Percentiles rank a stretch among this genome's conserved stretches.
These are phyloP conservation scores for Pyrenochaeta sp. DNA, from an alignment of 2,329 filamentous ascomycete genomes.

Conservation along the genomic window DNA sequence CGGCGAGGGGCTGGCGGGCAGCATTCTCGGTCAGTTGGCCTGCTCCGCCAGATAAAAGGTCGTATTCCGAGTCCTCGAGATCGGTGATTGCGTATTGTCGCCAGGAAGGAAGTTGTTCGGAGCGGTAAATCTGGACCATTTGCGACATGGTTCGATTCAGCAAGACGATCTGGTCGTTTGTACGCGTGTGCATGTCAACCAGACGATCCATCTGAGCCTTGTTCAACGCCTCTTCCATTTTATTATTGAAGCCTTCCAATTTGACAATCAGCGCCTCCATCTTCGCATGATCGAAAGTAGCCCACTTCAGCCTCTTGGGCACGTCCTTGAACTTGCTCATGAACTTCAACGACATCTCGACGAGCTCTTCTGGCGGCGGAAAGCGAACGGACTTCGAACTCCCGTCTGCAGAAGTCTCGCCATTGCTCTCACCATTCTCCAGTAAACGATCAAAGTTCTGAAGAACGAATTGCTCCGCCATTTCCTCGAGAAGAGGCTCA, in stretches of 20 bases:
- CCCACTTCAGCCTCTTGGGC: constrained; percentile 42
- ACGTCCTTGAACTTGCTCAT: constrained; percentile 32
- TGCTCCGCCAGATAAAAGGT: constrained; percentile 8
- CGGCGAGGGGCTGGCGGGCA: constrained; percentile 30
- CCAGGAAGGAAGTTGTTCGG: constrained; percentile 18
- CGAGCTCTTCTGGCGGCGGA: constrained; percentile 35
- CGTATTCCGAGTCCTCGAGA: constrained; percentile 28
- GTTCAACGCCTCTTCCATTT: constrained; percentile 45
- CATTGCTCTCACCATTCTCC: constrained; percentile 12
- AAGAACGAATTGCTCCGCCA: constrained; percentile 20
- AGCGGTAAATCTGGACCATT: constrained; percentile 45
- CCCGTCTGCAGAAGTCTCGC: constrained; percentile 17
- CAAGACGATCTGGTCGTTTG: constrained; percentile 48
- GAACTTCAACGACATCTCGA: constrained; percentile 40
- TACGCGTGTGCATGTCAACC: constrained; percentile 38
- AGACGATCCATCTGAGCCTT: constrained; percentile 37
- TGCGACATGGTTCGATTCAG: constrained; percentile 45
- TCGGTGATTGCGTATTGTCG: constrained; percentile 21
- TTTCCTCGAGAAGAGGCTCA: constrained; percentile 39
- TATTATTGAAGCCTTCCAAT: constrained; percentile 45
- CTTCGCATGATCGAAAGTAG: constrained; percentile 38
- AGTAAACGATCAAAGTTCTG: constrained; percentile 17
- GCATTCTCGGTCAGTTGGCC: constrained; percentile 12
- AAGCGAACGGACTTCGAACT: constrained; percentile 37
- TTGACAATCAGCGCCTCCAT: constrained; percentile 42